Base-by-base conservation (phyloP, 169 alveolate species). In the Eimeria tenella region DNA sequence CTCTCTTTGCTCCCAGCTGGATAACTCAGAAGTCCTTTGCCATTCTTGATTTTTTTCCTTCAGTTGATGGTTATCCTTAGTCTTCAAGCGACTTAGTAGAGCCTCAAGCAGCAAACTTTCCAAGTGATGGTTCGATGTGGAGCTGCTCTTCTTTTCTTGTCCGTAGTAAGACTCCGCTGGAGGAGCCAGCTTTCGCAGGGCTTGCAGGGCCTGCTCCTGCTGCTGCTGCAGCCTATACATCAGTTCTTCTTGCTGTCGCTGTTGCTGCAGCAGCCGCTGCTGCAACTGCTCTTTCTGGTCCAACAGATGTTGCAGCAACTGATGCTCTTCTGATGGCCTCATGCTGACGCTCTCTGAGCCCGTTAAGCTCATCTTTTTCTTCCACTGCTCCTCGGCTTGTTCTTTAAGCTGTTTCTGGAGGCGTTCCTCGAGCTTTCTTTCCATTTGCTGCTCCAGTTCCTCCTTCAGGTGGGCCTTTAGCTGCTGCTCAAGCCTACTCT, bases 131-230 rank as follows among this genome's bases (percentile, higher is more conserved):
- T 83, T 75, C 19, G 17, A 21, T 49, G 19, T 4, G 52, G 49
- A 62, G 88, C 88, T 31, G 17, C 71, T 56, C 70, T 19, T 50
- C 70, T 9, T 23, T 23, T 4, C 88, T 7, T 25, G 55, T 42
- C 77, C 31, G 77, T 58, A n/a, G 75, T 68, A 60, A n/a, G 6
- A 25, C 49, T 50, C 50, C 63, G 31, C 77, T 56, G 63, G 62
- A 15, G 62, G 42, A 60, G 75, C 55, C 17, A 83, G 31, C 63
- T n/a, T 55, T 23, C n/a, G 77, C 77, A 68, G 9, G 31, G 77
- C n/a, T 58, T 60, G 90, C 58, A 83, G 77, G 77, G n/a, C 19
- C 90, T 60, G 62, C 62, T 58, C 90, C 79, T 83, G 90, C 62
- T 58, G 77, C 77, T 68, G 90, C 77, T 60, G 90, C n/a, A 50